Evolutionary conservation across 768 basidiomycete species (phyloP), one percentile per base, ranked within the genome.

Genomic region (Hericium rajendrae): DNA sequence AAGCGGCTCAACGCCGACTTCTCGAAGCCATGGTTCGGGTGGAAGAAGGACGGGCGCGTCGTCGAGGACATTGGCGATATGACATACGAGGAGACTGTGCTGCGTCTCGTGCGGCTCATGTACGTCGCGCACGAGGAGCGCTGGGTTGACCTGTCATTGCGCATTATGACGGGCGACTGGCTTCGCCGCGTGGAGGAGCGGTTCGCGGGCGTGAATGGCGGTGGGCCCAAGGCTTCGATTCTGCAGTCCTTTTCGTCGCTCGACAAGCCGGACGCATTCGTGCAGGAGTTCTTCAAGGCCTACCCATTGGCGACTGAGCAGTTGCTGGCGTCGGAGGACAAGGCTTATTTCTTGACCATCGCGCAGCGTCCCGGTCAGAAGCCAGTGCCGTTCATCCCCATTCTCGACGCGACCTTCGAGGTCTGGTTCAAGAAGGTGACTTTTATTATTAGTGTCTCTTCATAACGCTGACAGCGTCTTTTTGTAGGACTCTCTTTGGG

Each of bases 371-470:
- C 92, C 12, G 94, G 93, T 3, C 97, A 99, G 78, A 99, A 98
- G 73, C 97, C 97, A 1, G 95, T 87, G 6, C 97, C 97, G 0
- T 99, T 97, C 77, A 97, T 99, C 64, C 94, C 95, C 4, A 85
- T 99, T 32, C 81, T 98, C 53, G 94, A 97, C 69, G 84, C 86
- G 20, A 84, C 73, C 63, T 98, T 98, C 67, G 92, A 94, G 69
- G 94, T 98, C 53, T 99, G 97, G 97, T 98, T 99, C 77, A 98
- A 99, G 81, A 99, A 99, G 87, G 91, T 89, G 59, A 41, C 77
- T 60, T 46, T 38, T 32, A 32, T 32, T 32, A 32, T 32, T 8
- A 32, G 1, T 18, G 51, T 20, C 48, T 53, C 22, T 4, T 11
- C 10, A 32, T 24, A 39, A 16, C 51, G 54, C 57, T 62, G 38